Evolutionary conservation across 208 protist species (phyloP).

Genomic region (Strigomonas culicis): DNA sequence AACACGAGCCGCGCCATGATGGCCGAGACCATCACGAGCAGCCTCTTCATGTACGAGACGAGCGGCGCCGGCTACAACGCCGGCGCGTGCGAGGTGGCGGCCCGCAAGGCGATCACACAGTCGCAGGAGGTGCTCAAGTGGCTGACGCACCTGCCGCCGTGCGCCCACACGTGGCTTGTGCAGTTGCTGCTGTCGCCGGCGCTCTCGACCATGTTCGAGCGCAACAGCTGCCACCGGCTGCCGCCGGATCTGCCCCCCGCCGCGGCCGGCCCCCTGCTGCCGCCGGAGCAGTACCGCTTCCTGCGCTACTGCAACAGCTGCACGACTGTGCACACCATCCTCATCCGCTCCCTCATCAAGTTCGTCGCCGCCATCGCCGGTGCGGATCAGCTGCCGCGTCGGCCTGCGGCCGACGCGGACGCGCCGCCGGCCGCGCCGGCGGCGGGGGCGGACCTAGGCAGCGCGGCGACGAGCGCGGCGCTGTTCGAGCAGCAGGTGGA

Average conservation of each 20-base stretch:
- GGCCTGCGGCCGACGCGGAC: neutral
- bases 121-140: slow-evolving; percentile 47
- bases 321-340: slow-evolving; percentile 40
- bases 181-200: slow-evolving; percentile 70
- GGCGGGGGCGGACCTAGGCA: slow-evolving; percentile 13
- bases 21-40: slow-evolving; percentile 52
- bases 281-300: slow-evolving; percentile 59
- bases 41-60: slow-evolving; percentile 28
- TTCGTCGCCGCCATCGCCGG: slow-evolving; percentile 64
- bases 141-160: slow-evolving; percentile 34
- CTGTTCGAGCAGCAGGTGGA: slow-evolving; percentile 27
- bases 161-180: slow-evolving; percentile 47
- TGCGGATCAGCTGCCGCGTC: slow-evolving; percentile 18
- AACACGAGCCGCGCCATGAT: slow-evolving; percentile 59
- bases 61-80: slow-evolving; percentile 16
- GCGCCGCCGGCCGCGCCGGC: slow-evolving; percentile 15
- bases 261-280: slow-evolving; percentile 19
- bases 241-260: neutral
- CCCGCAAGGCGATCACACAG: slow-evolving; percentile 34
- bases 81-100: slow-evolving; percentile 20
- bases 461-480: neutral
- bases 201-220: slow-evolving; percentile 49
- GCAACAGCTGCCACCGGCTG: neutral
- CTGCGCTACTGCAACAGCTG: slow-evolving; percentile 78
- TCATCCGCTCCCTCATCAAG: slow-evolving; percentile 54